Evolutionary conservation across 345 rosid species (phyloP).

Genomic region (Abelmoschus esculentus): DNA sequence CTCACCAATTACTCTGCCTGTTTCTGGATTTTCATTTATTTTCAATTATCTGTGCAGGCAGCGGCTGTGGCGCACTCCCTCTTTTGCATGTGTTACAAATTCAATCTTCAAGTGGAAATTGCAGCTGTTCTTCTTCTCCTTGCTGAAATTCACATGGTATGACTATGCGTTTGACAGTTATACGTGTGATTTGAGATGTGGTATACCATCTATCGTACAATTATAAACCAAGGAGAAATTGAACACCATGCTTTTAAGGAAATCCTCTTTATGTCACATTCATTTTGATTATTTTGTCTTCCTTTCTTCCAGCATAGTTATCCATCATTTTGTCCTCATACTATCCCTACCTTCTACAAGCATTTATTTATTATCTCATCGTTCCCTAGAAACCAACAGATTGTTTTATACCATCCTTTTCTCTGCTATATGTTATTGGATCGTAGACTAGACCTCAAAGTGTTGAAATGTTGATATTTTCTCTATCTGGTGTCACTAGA

Average conservation of each 20-base stretch:
- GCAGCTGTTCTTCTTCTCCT: constrained; percentile 84
- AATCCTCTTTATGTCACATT: neutral
- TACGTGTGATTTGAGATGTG: neutral
- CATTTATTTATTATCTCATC: neutral
- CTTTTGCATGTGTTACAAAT: constrained; percentile 87
- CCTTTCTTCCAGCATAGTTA: neutral
- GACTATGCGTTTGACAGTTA: neutral
- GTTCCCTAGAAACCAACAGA: neutral
- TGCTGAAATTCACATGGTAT: constrained; percentile 97
- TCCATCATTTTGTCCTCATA: neutral
- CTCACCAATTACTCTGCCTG: constrained; percentile 2
- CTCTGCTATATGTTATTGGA: neutral
- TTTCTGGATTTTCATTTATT: constrained; percentile 11
- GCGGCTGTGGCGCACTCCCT: constrained; percentile 78
- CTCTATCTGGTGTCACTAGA: constrained; percentile 36
- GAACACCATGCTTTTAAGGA: neutral
- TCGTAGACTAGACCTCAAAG: neutral
- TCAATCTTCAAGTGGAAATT: constrained; percentile 80
- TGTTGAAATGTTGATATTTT: neutral
- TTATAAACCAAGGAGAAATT: neutral
- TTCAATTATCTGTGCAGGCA: constrained; percentile 54
- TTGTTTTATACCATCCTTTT: neutral
- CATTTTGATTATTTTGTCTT: constrained; percentile 2
- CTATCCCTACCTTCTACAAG: neutral
- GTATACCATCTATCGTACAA: neutral